Evolutionary conservation across 2,329 filamentous ascomycete genomes (phyloP).

Genomic region (Elsinoe ampelina): DNA sequence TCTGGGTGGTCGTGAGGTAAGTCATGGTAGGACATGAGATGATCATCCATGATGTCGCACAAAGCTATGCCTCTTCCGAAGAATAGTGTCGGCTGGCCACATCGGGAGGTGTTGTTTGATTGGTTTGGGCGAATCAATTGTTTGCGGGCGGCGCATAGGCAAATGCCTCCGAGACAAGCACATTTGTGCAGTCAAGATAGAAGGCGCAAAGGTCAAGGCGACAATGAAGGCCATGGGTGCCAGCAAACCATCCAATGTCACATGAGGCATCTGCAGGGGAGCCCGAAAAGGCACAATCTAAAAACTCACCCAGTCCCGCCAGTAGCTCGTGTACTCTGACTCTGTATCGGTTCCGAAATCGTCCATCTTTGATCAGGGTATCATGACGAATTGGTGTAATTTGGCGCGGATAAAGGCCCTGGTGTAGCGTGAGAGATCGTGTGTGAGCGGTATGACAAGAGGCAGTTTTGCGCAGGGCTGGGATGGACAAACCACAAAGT

Average conservation of each 20-base stretch:
- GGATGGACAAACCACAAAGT: not conserved
- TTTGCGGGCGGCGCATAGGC: not conserved
- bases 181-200: not conserved
- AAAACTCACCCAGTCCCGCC: slow-evolving; percentile 90
- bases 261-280: slow-evolving; percentile 3
- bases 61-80: not conserved
- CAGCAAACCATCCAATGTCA: slow-evolving; percentile 6
- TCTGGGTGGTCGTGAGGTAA: slow-evolving; percentile 7
- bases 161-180: not conserved
- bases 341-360: slow-evolving; percentile 97
- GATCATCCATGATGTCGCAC: not conserved
- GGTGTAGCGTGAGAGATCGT: not conserved
- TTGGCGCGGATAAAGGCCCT: not conserved
- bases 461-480: not conserved
- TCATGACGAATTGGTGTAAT: slow-evolving; percentile 10
- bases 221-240: not conserved
- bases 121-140: not conserved
- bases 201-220: not conserved
- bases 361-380: slow-evolving; percentile 55
- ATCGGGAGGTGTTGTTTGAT: not conserved
- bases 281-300: slow-evolving; percentile 7
- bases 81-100: not conserved
- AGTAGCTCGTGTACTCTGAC: slow-evolving; percentile 98
- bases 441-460: slow-evolving; percentile 3
- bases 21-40: slow-evolving; percentile 3